Conservation (phyloP, 1,284 basidiomycete genomes). For the Trichosporon inkin region DNA sequence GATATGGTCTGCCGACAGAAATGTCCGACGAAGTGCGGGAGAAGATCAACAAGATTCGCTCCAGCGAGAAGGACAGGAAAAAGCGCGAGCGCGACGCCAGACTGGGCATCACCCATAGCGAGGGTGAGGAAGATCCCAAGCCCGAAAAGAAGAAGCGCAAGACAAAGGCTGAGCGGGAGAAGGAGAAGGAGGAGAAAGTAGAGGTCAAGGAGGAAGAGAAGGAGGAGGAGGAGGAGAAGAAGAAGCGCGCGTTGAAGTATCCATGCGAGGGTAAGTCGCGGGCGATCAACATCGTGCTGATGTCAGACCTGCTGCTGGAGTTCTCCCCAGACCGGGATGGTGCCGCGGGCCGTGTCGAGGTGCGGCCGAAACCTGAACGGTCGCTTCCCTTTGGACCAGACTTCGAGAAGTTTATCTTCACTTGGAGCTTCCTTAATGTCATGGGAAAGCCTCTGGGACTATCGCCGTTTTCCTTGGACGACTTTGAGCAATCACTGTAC, state of each 20-base stretch:
- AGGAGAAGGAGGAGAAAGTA: conserved; percentile 45
- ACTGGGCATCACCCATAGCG: conserved; percentile 55
- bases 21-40: conserved; percentile 80
- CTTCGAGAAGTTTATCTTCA: conserved; percentile 80
- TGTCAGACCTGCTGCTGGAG: conserved; percentile 70
- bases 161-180: conserved; percentile 47
- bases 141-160: conserved; percentile 77
- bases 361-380: conserved; percentile 62
- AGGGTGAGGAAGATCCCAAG: conserved; percentile 52
- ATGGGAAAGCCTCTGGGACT: conserved; percentile 87
- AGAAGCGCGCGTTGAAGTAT: conserved; percentile 78
- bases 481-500: conserved; percentile 80
- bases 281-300: conserved; percentile 23
- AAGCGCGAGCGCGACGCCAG: conserved; percentile 58
- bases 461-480: conserved; percentile 89
- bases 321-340: conserved; percentile 65
- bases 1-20: conserved; percentile 74
- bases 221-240: conserved; percentile 61
- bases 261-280: conserved; percentile 54
- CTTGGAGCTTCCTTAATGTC: conserved; percentile 88
- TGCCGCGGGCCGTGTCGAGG: conserved; percentile 44
- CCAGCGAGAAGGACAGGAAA: conserved; percentile 81
- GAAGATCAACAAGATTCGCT: conserved; percentile 72
- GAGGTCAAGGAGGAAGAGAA: conserved; percentile 56
- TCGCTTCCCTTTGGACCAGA: conserved; percentile 70